A percentile compares a stretch with the other conserved stretches of the same genome.
phyloP scores from a whole-genome alignment of 2,329 filamentous ascomycete genomes.

The Xylariaceae sp. region DNA sequence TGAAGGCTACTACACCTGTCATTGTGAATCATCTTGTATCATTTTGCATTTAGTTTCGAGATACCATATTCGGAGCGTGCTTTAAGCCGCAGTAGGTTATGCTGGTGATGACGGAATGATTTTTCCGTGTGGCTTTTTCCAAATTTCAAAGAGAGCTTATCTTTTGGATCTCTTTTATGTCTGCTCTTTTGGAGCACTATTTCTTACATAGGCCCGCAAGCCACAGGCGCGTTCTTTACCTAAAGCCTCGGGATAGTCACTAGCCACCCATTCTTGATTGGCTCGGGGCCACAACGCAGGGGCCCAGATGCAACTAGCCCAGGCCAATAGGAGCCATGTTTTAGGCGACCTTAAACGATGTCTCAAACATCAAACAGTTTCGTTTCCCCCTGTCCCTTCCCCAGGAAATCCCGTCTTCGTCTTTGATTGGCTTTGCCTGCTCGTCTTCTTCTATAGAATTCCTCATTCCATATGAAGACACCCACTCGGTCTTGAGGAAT shows the following conservation, averaged over 20 bases:
- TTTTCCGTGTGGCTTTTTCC: no score
- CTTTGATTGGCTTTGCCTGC: slow-evolving; percentile 12
- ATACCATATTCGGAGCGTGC: no score
- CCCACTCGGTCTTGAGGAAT: not conserved
- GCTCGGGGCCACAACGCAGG: slow-evolving; percentile 5
- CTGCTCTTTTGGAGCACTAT: no score
- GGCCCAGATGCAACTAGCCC: slow-evolving; percentile 1
- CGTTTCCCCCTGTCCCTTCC: slow-evolving; percentile 20
- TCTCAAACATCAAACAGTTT: slow-evolving; percentile 28
- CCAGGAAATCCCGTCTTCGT: slow-evolving; percentile 10
- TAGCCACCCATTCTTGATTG: slow-evolving; percentile 2
- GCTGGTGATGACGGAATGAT: no score
- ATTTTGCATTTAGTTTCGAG: no score
- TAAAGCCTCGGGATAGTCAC: no score
- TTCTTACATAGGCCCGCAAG: not conserved
- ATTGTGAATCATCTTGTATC: no score
- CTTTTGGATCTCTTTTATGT: no score
- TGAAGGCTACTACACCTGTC: no score
- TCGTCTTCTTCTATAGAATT: slow-evolving; percentile 8
- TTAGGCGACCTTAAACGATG: slow-evolving; percentile 16
- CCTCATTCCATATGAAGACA: slow-evolving; percentile 3
- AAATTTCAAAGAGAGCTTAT: no score
- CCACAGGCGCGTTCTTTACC: not conserved
- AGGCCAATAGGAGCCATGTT: slow-evolving; percentile 14
- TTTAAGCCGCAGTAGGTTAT: no score